Evolutionary conservation across 1,284 basidiomycete genomes (phyloP), one percentile per base, ranked within the genome.

Genomic region (Albatrellus sp.): DNA sequence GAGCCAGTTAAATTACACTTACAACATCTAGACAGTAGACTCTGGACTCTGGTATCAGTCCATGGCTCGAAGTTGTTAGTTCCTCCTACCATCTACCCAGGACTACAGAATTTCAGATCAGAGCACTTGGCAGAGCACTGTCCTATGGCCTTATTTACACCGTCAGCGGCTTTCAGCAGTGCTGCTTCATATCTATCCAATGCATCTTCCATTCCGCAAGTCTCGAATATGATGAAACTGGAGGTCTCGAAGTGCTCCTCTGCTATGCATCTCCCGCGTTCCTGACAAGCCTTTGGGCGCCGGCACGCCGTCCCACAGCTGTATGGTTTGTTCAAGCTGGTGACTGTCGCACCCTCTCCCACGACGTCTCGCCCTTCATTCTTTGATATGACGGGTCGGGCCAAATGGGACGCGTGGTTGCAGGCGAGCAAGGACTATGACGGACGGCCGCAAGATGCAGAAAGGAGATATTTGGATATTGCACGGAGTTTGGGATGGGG

Each of bases 391-490:
- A 72, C 81, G 2, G 82, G 79, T 2, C 69, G 87, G 29, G 88
- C 89, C 2, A 93, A 93, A 60, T 89, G 87, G 81, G 89, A 92
- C 57, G 84, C 88, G 1, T 93, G 90, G 88, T 68, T 59, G 29
- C 56, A 64, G 5, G 60, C 68, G n/a, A 72, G 70, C 3, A 68
- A 68, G 49, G 67, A 61, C 16, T 84, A 79, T 50, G 58, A 59
- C 16, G 60, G 56, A n/a, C 56, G 56, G 7, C 56, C 59, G 3
- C 52, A 53, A 14, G 71, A 72, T 32, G 77, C 69, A 33, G 75
- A 79, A 57, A 59, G 51, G 36, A 68, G 79, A 52, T 92, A 92
- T 58, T 61, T 89, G 46, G 73, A 74, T 28, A 72, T 90, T 40
- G 90, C 89, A 5, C 61, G 59, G 43, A 68, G 61, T 46, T 63